A percentile compares a stretch with the other conserved stretches of the same genome.
Conservation (phyloP, 352 stramenopile species). For the Pythium brachiatum region DNA sequence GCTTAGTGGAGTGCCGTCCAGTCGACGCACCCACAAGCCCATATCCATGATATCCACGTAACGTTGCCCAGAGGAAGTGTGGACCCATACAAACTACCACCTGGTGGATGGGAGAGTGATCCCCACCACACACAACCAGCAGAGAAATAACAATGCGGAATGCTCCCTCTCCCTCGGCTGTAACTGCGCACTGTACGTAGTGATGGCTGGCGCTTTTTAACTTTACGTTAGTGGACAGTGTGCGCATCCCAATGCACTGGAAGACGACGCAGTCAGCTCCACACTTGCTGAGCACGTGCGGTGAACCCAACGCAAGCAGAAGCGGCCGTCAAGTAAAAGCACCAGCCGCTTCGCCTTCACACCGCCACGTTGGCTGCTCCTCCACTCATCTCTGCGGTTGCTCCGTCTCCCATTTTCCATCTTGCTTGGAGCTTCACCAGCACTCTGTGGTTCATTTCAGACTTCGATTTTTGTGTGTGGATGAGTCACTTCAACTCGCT, state of each 20-base stretch:
- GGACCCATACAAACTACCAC: background rate
- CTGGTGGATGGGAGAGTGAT: background rate
- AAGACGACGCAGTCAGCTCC: too few relatives aligned
- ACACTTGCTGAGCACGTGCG: too few relatives aligned
- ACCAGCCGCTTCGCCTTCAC: background rate
- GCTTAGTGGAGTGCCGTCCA: background rate
- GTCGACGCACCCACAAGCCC: background rate
- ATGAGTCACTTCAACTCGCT: conserved; percentile 15
- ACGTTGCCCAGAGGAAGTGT: background rate
- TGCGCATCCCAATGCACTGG: too few relatives aligned
- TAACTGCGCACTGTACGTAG: background rate
- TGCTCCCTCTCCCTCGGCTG: background rate
- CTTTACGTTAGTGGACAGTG: too few relatives aligned
- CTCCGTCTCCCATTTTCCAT: background rate
- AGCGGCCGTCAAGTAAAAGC: too few relatives aligned
- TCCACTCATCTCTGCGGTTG: background rate
- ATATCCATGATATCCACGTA: background rate
- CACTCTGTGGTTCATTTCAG: too few relatives aligned
- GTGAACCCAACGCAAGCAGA: too few relatives aligned
- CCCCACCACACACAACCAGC: background rate
- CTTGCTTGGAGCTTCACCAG: too few relatives aligned
- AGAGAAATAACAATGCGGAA: background rate
- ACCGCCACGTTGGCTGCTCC: background rate
- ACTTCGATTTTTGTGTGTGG: conserved; percentile 3
- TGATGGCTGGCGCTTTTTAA: background rate